Percentiles rank a stretch among this genome's conserved stretches.
Conservation (phyloP, 2,329 filamentous ascomycete genomes). For the Coleophoma eucalyptorum region DNA sequence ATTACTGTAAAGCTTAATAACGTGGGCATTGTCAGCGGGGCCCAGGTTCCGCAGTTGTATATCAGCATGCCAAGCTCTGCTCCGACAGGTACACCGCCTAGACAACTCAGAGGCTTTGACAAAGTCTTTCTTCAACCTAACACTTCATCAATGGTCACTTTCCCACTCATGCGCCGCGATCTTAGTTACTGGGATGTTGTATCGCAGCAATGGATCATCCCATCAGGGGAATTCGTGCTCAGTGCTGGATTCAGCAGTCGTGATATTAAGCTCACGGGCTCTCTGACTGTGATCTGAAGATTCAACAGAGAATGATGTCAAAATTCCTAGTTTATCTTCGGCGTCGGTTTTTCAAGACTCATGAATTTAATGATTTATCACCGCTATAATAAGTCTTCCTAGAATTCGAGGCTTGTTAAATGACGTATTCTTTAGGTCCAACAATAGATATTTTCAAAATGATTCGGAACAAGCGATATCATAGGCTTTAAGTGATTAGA, state of each 20-base stretch:
- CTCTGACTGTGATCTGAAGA: conserved; percentile 3
- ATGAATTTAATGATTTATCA: too few relatives aligned
- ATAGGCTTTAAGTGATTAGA: too few relatives aligned
- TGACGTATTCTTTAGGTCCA: too few relatives aligned
- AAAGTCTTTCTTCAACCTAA: conserved; percentile 48
- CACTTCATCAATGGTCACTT: conserved; percentile 37
- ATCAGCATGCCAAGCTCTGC: conserved; percentile 6
- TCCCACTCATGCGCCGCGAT: conserved; percentile 55
- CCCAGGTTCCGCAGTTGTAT: conserved; percentile 27
- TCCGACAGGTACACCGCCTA: conserved; percentile 39
- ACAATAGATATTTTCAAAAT: too few relatives aligned
- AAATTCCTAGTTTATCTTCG: too few relatives aligned
- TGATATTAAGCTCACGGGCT: conserved; percentile 4
- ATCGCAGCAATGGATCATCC: conserved; percentile 52
- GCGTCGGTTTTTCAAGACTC: too few relatives aligned
- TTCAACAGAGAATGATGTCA: too few relatives aligned
- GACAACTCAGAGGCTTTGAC: conserved; percentile 59
- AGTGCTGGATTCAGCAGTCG: conserved; percentile 11
- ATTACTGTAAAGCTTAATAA: conserved; percentile 47
- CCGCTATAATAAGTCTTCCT: too few relatives aligned
- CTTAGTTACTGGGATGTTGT: conserved; percentile 61
- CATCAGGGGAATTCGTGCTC: conserved; percentile 7
- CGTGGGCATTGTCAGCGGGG: conserved; percentile 35
- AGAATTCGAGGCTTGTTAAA: too few relatives aligned
- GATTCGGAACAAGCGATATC: too few relatives aligned